Evolutionary conservation across 2,329 filamentous ascomycete species (phyloP), one percentile per base, ranked within the genome.

Genomic region (Scytalidium lignicola): DNA sequence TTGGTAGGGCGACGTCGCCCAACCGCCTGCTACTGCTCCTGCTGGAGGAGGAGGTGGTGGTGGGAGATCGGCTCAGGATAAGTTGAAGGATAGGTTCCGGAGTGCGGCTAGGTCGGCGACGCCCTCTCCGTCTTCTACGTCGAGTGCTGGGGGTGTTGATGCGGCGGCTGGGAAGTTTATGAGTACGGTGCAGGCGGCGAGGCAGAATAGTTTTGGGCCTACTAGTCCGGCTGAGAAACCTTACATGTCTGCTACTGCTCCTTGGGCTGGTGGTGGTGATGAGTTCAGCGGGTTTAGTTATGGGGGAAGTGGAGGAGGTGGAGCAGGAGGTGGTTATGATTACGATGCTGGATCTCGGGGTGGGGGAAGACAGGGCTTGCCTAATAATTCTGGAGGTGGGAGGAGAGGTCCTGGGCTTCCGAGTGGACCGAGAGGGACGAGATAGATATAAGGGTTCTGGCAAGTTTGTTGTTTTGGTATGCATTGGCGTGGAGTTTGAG

Each of bases 31-130:
- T 37, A 5, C 32, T 37, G 26, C 26, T 28, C 7, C 26, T 7
- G 26, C 26, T 13, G 26, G 7, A n/a, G n/a, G n/a, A n/a, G n/a
- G n/a, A n/a, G n/a, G n/a, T 28, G 5, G 12, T 37, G 62, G 62
- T 37, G 71, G 74, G 2, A 74, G 74, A 28, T 82, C 83, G 18
- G 90, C 90, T 45, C 88, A 95, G 70, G 88, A 95, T 59, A 76
- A 88, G 58, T 72, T 96, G 58, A 88, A 90, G 63, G 88, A 90
- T 60, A 74, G 88, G 53, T 70, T 96, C 42, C 90, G 90, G 76
- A 82, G 78, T 56, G 79, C 78, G 41, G 72, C 73, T 43, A 85
- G 81, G 55, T 80, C 82, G 8, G 70, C 70, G 20, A 64, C 67
- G 17, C 60, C 61, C 19, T 54, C 32, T 55, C 58, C 37, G 58